phyloP scores from a whole-genome alignment of 164 flowering plant species.

The Saururus chinensis region DNA sequence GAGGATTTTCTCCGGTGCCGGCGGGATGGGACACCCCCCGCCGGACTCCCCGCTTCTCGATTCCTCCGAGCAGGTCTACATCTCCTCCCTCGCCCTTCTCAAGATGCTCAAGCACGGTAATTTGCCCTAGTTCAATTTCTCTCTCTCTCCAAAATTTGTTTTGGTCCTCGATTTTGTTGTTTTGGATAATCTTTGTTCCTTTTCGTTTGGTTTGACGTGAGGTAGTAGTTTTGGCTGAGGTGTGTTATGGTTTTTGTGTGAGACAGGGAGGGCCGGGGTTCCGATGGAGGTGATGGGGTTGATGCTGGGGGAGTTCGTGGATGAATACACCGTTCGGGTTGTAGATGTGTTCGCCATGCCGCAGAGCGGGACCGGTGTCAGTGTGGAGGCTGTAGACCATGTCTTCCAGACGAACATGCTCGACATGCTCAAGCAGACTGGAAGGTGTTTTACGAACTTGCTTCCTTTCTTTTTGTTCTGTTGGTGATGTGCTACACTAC shows the following conservation, averaged over 20 bases:
- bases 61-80: slow-evolving; percentile 96
- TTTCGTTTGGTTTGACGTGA: not conserved
- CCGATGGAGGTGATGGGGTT: slow-evolving; percentile 99
- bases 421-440: slow-evolving; percentile 99
- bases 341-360: slow-evolving; percentile 99
- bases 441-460: slow-evolving; percentile 42
- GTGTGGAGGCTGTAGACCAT: slow-evolving; percentile 98
- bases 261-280: slow-evolving; percentile 91
- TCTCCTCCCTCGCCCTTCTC: slow-evolving; percentile 95
- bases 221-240: not conserved
- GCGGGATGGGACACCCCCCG: slow-evolving; percentile 88
- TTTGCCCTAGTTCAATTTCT: not conserved
- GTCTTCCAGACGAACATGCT: slow-evolving; percentile 99
- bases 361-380: slow-evolving; percentile 98
- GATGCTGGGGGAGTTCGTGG: slow-evolving; percentile 98
- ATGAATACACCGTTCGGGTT: slow-evolving; percentile 96
- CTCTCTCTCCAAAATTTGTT: not conserved
- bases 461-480: not conserved
- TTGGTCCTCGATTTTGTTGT: not conserved
- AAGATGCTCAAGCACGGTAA: slow-evolving; percentile 99
- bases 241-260: slow-evolving; percentile 10
- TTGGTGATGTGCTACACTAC: too few relatives aligned
- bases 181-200: not conserved
- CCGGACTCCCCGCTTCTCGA: slow-evolving; percentile 93
- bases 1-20: slow-evolving; percentile 89